Percentiles rank a stretch among this genome's conserved stretches.
phyloP scores from a whole-genome alignment of 169 alveolate genomes.

The Cryptosporidium muris region DNA sequence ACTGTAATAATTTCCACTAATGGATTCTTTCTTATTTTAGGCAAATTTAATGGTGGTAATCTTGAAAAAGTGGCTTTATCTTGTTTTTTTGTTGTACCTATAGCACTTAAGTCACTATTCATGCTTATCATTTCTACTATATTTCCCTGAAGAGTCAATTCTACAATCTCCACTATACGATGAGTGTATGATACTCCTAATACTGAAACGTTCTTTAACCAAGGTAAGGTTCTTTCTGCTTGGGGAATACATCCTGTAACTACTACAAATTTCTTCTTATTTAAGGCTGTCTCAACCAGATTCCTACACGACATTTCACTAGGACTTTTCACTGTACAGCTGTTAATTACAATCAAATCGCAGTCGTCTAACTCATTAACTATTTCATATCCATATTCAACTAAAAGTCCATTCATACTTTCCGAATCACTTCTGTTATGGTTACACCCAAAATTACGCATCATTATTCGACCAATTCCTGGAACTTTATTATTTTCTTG shows the following conservation, averaged over 20 bases:
- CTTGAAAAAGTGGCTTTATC: not conserved
- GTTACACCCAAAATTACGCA: conserved; percentile 98
- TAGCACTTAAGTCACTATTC: not conserved
- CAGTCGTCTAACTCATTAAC: conserved; percentile 90
- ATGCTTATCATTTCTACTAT: conserved; percentile 86
- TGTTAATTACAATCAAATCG: conserved; percentile 91
- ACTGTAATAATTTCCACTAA: conserved; percentile 93
- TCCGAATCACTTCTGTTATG: conserved; percentile 97
- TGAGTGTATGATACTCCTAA: conserved; percentile 80
- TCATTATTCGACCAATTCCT: conserved; percentile 86
- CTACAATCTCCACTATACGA: conserved; percentile 94
- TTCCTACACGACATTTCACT: conserved; percentile 92
- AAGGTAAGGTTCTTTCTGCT: conserved; percentile 84
- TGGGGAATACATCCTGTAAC: conserved; percentile 96
- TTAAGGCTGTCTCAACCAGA: conserved; percentile 74
- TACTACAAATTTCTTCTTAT: conserved; percentile 76
- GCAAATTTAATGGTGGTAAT: conserved; percentile 93
- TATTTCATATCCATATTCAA: conserved; percentile 91
- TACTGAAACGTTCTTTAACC: conserved; percentile 73
- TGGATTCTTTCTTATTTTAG: conserved; percentile 96
- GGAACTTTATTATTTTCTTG: conserved; percentile 74
- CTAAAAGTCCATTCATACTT: conserved; percentile 90
- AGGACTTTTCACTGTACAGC: conserved; percentile 99
- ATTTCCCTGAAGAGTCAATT: conserved; percentile 93
- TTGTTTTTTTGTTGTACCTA: too few relatives aligned